These are phyloP conservation scores for Nakazawaea ambrosiae DNA, from an alignment of 805 yeast species.

Conservation along the genomic window DNA sequence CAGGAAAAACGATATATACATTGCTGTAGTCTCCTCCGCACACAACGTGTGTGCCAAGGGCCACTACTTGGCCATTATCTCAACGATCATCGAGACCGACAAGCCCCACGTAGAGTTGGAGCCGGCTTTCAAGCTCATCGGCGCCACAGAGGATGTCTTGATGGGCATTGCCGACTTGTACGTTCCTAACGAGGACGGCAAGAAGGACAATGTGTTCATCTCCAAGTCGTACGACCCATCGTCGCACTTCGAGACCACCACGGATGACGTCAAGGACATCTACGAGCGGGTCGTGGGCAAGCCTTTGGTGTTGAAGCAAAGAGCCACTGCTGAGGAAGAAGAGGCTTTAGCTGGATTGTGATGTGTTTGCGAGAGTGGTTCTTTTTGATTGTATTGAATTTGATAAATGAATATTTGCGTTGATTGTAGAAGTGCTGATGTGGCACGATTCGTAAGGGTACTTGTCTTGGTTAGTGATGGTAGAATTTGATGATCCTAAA, in stretches of 20 bases:
- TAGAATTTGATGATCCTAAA: too few relatives aligned
- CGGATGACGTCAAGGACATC: conserved; percentile 94
- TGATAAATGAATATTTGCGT: neutral
- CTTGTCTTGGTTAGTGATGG: too few relatives aligned
- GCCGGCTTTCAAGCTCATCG: conserved; percentile 88
- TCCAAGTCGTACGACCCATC: conserved; percentile 91
- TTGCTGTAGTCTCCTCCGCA: conserved; percentile 82
- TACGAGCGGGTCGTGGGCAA: conserved; percentile 89
- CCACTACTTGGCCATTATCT: conserved; percentile 85
- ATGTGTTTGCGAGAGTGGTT: conserved; percentile 12
- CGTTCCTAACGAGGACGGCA: conserved; percentile 83
- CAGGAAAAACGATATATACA: conserved; percentile 89
- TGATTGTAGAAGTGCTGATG: neutral
- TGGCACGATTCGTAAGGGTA: neutral
- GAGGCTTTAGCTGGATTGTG: conserved; percentile 33
- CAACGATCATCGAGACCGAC: conserved; percentile 91
- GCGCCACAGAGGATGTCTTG: conserved; percentile 71
- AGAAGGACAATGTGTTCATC: conserved; percentile 67
- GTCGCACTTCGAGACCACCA: conserved; percentile 91
- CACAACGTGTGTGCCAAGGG: conserved; percentile 90
- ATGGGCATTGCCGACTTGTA: conserved; percentile 92
- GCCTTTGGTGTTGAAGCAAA: conserved; percentile 79
- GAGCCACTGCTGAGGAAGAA: conserved; percentile 62
- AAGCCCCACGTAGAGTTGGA: conserved; percentile 88
- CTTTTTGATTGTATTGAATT: neutral